Evolutionary conservation across 345 rosid species (phyloP), one percentile per base, ranked within the genome.

Genomic region (Schrenkiella parvula): DNA sequence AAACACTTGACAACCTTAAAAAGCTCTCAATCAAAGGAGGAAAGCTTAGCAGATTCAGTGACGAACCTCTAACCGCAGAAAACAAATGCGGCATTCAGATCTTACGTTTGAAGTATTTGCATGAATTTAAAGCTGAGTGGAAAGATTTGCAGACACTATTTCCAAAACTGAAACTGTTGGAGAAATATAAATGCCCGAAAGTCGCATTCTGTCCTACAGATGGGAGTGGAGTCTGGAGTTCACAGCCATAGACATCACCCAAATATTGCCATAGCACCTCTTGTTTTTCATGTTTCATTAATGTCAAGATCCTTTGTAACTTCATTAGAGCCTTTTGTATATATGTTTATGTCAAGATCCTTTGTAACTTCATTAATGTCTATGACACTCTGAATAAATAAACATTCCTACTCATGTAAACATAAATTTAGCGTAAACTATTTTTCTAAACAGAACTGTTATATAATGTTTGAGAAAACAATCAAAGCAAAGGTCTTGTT

Each of bases 81-180:
- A 19, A 38, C 5, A 41, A 72, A 21, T 75, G 81, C 43, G 0
- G 7, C 2, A 72, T 83, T 32, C 7, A 71, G 75, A 37, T 18
- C 37, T 58, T 85, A 37, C 85, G 84, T 34, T 57, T 85, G 79
- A 79, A 81, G 74, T 81, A 78, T 58, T 79, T 85, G 65, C 62
- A 34, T n/a, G 73, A 76, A 59, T 34, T 83, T 31, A 52, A 73
- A 66, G 63, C 53, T 15, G 68, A 68, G 17, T 83, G 84, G 84
- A 78, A 43, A 48, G 59, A 75, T 14, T 7, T 83, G 76, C 52
- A 6, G 15, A 29, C 1, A 8, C 22, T 47, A 41, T 85, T 82
- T 52, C 85, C 84, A 25, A 0, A 75, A 0, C 50, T 85, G 65
- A 6, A 1, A 5, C 63, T 74, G 59, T 64, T 85, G 42, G 87